A percentile compares a stretch with the other conserved stretches of the same genome.
Conservation (phyloP, 352 stramenopile species). For the Phytopythium montanum region DNA sequence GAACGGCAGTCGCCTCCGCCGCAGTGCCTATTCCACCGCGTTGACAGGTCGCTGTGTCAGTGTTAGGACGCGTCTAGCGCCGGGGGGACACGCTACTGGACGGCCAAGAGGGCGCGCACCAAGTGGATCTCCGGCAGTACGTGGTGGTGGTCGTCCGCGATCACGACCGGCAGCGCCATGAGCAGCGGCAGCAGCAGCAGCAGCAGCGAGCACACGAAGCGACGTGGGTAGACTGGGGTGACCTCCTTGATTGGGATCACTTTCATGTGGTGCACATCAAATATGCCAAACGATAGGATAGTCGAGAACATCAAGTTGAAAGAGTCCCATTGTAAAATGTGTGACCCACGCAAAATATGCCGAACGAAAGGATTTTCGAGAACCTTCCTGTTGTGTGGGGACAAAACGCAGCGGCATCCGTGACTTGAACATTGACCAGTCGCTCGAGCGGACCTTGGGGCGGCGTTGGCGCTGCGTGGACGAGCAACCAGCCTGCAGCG, state of each 20-base stretch:
- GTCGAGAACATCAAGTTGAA: no score
- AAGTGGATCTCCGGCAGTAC: constrained; percentile 69
- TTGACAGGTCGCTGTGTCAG: no score
- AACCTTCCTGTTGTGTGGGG: constrained; percentile 1
- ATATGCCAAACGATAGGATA: neutral
- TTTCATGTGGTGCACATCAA: neutral
- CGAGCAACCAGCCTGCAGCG: neutral
- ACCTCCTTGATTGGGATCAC: no score
- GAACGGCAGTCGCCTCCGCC: constrained; percentile 64
- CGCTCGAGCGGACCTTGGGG: neutral
- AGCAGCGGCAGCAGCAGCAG: no score
- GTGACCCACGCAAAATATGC: neutral
- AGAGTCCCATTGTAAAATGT: no score
- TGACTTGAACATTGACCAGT: neutral
- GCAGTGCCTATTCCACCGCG: constrained; percentile 71
- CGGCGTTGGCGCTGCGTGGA: neutral
- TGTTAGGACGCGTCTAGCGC: neutral
- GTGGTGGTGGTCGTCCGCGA: constrained; percentile 83
- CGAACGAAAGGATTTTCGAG: constrained; percentile 2
- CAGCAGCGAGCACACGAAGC: neutral
- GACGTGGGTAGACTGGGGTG: no score
- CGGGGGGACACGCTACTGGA: neutral
- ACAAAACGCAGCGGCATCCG: neutral
- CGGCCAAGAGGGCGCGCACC: constrained; percentile 11
- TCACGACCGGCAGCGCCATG: constrained; percentile 24